phyloP scores from a whole-genome alignment of 78 protist species.

The Bodo saltans region DNA sequence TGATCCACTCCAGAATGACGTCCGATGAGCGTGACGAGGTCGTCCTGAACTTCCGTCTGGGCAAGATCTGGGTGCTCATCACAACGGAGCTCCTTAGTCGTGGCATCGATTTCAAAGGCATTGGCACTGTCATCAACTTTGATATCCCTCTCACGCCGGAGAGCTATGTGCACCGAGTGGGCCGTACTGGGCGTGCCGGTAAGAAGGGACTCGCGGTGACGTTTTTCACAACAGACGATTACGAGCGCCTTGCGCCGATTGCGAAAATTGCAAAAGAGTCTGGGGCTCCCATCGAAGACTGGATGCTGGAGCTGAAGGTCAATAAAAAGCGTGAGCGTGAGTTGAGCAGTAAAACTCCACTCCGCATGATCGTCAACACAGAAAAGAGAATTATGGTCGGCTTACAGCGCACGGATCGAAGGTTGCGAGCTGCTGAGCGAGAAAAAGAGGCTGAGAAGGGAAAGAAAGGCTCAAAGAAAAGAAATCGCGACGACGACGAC shows the following conservation, averaged over 20 bases:
- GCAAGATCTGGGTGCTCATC: conserved; percentile 82
- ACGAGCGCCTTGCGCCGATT: conserved; percentile 37
- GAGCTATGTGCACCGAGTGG: conserved; percentile 68
- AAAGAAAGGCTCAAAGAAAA: not conserved
- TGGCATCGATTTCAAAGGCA: conserved; percentile 94
- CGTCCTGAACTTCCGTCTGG: conserved; percentile 69
- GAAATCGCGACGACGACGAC: not conserved
- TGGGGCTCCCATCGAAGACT: conserved; percentile 76
- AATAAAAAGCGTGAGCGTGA: not conserved
- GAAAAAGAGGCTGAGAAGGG: not conserved
- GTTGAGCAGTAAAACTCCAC: not conserved
- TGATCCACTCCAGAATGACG: conserved; percentile 69
- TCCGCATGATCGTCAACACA: not conserved
- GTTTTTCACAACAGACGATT: conserved; percentile 71
- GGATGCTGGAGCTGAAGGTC: conserved; percentile 64
- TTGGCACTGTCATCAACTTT: conserved; percentile 80
- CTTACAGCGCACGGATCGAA: not conserved
- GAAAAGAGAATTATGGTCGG: not conserved
- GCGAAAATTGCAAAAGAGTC: conserved; percentile 65
- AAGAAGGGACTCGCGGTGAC: conserved; percentile 79
- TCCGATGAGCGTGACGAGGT: conserved; percentile 61
- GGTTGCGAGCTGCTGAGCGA: not conserved
- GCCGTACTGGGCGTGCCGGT: conserved; percentile 94
- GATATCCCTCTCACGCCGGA: conserved; percentile 81
- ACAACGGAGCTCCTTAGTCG: conserved; percentile 91